Evolutionary conservation across 2,329 filamentous ascomycete species (phyloP).

Genomic region (Coniochaeta hoffmannii): DNA sequence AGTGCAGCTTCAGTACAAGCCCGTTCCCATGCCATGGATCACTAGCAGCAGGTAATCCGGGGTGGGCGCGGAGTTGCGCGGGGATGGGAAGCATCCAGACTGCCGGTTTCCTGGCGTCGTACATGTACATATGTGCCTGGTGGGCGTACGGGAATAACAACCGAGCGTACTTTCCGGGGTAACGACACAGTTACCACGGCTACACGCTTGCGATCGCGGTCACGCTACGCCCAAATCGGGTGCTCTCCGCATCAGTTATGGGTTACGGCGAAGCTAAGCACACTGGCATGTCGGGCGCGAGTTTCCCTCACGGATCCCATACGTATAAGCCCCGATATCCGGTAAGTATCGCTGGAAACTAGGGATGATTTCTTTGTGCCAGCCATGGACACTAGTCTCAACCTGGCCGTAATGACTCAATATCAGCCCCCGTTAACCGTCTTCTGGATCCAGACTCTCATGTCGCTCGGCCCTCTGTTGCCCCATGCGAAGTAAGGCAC

Average conservation of each 20-base stretch:
- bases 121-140: background rate
- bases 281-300: too few relatives aligned
- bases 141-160: background rate
- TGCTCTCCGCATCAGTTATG: too few relatives aligned
- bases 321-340: background rate
- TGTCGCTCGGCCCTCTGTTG: slow-evolving; percentile 31
- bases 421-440: background rate
- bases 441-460: background rate
- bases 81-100: background rate
- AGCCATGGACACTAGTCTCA: background rate
- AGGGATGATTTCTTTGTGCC: background rate
- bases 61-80: background rate
- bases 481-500: slow-evolving; percentile 48
- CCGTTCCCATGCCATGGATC: background rate
- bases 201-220: too few relatives aligned
- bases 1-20: background rate
- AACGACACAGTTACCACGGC: background rate
- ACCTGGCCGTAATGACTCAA: background rate
- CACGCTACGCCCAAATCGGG: too few relatives aligned
- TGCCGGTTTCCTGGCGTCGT: background rate
- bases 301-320: too few relatives aligned
- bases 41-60: background rate
- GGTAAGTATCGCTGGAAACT: too few relatives aligned
- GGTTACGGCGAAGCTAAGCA: too few relatives aligned
- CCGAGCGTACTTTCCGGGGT: background rate